Evolutionary conservation across 257 asterid species (phyloP).

Genomic region (Linaria vulgaris): DNA sequence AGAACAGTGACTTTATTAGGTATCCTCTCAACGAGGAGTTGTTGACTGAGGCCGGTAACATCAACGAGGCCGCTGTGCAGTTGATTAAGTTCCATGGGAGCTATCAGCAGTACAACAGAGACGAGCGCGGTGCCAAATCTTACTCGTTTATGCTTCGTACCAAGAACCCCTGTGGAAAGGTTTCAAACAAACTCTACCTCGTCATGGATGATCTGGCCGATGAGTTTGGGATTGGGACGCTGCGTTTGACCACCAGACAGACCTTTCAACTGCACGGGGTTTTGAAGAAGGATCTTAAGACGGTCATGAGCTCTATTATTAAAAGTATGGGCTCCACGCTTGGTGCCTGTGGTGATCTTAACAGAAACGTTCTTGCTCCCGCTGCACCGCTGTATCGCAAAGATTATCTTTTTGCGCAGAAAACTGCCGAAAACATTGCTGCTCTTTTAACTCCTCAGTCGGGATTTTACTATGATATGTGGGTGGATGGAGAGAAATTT

Average conservation of each 20-base stretch:
- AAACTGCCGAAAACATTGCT: constrained; percentile 91
- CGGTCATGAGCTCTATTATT: constrained; percentile 90
- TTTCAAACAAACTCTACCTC: constrained; percentile 77
- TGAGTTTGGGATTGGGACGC: constrained; percentile 87
- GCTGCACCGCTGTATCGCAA: constrained; percentile 71
- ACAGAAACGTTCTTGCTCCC: constrained; percentile 94
- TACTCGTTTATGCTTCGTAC: constrained; percentile 97
- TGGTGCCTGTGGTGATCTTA: constrained; percentile 98
- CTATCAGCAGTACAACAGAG: constrained; percentile 91
- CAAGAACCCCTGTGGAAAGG: constrained; percentile 96
- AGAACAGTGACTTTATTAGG: constrained; percentile 87
- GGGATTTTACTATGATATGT: constrained; percentile 95
- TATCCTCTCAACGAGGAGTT: constrained; percentile 94
- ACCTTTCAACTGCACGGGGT: constrained; percentile 98
- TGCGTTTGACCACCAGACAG: constrained; percentile 95
- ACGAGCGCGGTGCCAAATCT: constrained; percentile 78
- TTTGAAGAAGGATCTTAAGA: constrained; percentile 81
- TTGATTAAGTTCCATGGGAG: constrained; percentile 98
- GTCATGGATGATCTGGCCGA: constrained; percentile 97
- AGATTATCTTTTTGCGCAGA: constrained; percentile 90
- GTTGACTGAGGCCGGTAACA: constrained; percentile 67
- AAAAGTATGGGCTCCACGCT: constrained; percentile 89
- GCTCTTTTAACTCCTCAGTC: constrained; percentile 95
- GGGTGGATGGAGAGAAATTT: constrained; percentile 94
- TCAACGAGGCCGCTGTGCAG: constrained; percentile 87